A percentile compares a stretch with the other conserved stretches of the same genome.
Evolutionary conservation across 352 stramenopile genomes (phyloP).

Genomic region (Pythium grandisporangium): DNA sequence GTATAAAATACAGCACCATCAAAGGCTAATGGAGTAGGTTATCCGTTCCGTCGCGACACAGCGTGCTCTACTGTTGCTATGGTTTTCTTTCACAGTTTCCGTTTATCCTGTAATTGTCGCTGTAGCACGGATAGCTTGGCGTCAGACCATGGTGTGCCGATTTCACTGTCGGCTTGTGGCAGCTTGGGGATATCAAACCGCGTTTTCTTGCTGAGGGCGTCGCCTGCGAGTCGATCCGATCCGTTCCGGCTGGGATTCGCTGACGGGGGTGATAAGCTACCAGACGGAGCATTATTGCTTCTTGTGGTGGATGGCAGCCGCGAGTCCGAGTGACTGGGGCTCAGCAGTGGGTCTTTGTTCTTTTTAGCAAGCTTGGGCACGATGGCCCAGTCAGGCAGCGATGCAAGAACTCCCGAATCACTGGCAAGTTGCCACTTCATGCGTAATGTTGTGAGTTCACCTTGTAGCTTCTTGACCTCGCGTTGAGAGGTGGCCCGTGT

Average conservation of each 20-base stretch:
- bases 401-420: constrained; percentile 30
- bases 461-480: constrained; percentile 64
- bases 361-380: constrained; percentile 24
- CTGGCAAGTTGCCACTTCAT: constrained; percentile 75
- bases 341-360: constrained; percentile 23
- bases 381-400: constrained; percentile 35
- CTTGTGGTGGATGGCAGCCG: constrained; percentile 13
- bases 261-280: constrained; percentile 4
- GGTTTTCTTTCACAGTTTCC: too few relatives aligned
- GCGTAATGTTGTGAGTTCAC: constrained; percentile 46
- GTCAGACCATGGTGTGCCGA: constrained; percentile 62
- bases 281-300: constrained; percentile 18
- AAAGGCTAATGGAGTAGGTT: too few relatives aligned
- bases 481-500: constrained; percentile 81
- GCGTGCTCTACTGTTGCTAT: background rate
- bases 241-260: constrained; percentile 4
- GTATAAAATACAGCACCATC: too few relatives aligned
- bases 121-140: constrained; percentile 47
- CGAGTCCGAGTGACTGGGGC: constrained; percentile 47
- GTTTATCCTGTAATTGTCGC: constrained; percentile 30
- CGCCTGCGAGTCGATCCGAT: constrained; percentile 10
- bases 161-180: constrained; percentile 48
- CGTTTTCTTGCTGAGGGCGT: constrained; percentile 14
- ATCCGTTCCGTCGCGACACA: background rate
- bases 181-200: constrained; percentile 73